Conservation (phyloP, 495 filamentous ascomycete genomes). For the Daldinia decipiens region DNA sequence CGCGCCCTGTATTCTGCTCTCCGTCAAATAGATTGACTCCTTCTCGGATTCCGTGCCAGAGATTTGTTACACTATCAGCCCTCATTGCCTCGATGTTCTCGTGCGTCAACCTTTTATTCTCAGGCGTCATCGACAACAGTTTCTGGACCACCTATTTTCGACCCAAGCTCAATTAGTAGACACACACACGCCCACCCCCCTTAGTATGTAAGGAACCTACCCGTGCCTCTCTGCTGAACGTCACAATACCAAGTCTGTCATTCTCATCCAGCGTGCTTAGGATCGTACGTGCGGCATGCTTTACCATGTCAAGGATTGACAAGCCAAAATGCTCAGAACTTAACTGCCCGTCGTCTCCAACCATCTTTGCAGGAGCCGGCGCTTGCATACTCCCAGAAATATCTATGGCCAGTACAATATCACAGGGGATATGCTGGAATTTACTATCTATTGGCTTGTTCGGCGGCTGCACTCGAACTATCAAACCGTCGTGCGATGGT, state of each 20-base stretch:
- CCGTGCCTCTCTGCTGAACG: conserved; percentile 47
- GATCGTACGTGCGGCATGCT: conserved; percentile 59
- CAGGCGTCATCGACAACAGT: conserved; percentile 50
- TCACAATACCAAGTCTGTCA: conserved; percentile 60
- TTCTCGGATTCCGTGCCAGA: conserved; percentile 55
- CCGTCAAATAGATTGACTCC: conserved; percentile 51
- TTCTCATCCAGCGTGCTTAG: conserved; percentile 52
- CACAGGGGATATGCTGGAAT: conserved; percentile 52
- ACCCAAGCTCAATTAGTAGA: conserved; percentile 3
- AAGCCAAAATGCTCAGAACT: conserved; percentile 49
- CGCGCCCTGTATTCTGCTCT: conserved; percentile 32
- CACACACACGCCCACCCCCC: background rate
- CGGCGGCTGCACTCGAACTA: conserved; percentile 54
- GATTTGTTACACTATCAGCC: conserved; percentile 47
- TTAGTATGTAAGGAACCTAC: conserved; percentile 24
- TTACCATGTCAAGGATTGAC: conserved; percentile 57
- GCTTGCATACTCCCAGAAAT: conserved; percentile 56
- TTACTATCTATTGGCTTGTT: conserved; percentile 30
- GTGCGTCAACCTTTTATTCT: conserved; percentile 46
- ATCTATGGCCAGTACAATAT: conserved; percentile 61
- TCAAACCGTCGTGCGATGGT: conserved; percentile 42
- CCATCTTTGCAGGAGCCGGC: conserved; percentile 47
- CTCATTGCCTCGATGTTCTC: conserved; percentile 50
- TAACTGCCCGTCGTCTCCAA: conserved; percentile 27
- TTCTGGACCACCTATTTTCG: conserved; percentile 48